Conservation (phyloP, 768 basidiomycete genomes). For the Mycena galericulata region DNA sequence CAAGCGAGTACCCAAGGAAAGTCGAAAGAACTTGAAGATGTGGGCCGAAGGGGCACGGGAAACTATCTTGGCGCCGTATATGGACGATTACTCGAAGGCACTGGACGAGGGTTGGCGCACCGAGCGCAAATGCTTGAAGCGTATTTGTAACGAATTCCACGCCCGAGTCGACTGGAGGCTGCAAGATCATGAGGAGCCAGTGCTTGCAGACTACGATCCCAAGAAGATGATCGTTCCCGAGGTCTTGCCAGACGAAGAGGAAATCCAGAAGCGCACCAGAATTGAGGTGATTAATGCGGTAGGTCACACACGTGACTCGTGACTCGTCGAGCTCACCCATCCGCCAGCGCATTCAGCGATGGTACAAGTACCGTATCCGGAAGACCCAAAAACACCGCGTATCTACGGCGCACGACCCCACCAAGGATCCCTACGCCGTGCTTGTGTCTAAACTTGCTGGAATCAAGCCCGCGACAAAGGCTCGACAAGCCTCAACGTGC, state of each 20-base stretch:
- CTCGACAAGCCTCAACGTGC: not conserved
- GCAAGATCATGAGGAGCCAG: conserved; percentile 18
- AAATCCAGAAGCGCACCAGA: not conserved
- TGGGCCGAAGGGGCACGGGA: conserved; percentile 21
- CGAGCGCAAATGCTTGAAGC: not conserved
- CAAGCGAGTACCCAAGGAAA: not conserved
- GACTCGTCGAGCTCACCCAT: not conserved
- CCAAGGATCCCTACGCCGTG: not conserved
- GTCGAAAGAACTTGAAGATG: not conserved
- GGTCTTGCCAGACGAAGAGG: not conserved
- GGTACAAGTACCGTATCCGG: not conserved
- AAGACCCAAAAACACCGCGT: not conserved
- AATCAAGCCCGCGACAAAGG: not conserved
- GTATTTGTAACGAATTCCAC: conserved; percentile 9
- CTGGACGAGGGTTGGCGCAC: not conserved
- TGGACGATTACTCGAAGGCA: not conserved
- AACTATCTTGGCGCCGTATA: not conserved
- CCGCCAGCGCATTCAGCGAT: not conserved
- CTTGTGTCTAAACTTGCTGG: not conserved
- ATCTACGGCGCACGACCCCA: not conserved
- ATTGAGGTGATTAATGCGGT: not conserved
- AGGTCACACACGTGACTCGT: not conserved
- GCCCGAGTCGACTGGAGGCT: conserved; percentile 8
- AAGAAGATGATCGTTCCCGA: not conserved
- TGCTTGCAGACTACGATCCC: not conserved